Evolutionary conservation across 176 grass and related monocot genomes (phyloP).

Genomic region (Tillandsia leiboldiana): DNA sequence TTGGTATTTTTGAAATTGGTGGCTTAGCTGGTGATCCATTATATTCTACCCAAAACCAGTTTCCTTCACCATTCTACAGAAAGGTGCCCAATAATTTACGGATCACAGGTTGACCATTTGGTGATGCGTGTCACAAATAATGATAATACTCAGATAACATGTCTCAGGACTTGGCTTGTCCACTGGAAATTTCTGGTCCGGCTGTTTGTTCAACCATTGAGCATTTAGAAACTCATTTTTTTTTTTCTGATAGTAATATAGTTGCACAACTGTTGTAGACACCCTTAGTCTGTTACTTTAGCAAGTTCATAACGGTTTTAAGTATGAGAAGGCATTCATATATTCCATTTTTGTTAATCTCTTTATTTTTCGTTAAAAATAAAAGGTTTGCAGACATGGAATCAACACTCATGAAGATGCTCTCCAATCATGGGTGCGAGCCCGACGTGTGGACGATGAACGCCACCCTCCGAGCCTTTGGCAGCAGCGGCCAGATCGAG

Average conservation of each 20-base stretch:
- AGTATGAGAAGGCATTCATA: background rate
- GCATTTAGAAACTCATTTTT: too few relatives aligned
- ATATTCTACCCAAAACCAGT: background rate
- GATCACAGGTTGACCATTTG: background rate
- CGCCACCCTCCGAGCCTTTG: constrained; percentile 74
- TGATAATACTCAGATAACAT: too few relatives aligned
- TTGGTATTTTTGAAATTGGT: background rate
- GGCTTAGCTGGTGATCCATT: background rate
- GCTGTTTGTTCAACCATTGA: too few relatives aligned
- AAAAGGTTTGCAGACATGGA: constrained; percentile 86
- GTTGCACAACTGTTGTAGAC: too few relatives aligned
- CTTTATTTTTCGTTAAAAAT: background rate
- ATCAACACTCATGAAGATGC: constrained; percentile 68
- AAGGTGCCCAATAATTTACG: background rate
- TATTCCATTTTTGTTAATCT: background rate
- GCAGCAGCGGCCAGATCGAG: constrained; percentile 74
- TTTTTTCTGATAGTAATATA: too few relatives aligned
- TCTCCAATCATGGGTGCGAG: constrained; percentile 51
- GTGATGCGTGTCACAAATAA: background rate
- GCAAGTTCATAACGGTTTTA: background rate
- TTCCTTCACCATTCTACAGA: background rate
- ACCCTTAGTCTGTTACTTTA: too few relatives aligned
- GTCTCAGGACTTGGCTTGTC: background rate
- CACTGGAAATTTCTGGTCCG: background rate
- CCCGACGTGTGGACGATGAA: constrained; percentile 99